These are phyloP conservation scores for Piromyces finnis DNA, from an alignment of 192 early-diverging fungal species.

Conservation along the genomic window DNA sequence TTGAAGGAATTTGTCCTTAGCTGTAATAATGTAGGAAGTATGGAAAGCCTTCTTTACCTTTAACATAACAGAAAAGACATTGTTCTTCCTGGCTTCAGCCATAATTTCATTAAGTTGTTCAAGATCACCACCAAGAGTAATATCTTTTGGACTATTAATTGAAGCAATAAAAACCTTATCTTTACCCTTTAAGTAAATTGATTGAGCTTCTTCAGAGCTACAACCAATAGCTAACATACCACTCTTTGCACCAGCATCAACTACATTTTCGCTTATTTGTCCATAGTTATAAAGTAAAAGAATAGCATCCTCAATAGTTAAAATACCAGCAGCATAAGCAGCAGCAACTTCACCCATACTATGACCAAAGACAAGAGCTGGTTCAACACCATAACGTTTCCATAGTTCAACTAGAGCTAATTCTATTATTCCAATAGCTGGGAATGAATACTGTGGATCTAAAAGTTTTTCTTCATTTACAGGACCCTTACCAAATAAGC, in stretches of 20 bases:
- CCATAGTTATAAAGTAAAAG: slow-evolving; percentile 2
- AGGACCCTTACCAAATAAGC: background rate
- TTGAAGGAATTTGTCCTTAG: background rate
- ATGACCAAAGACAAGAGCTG: slow-evolving; percentile 7
- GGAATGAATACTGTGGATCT: background rate
- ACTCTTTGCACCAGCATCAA: slow-evolving; percentile 2
- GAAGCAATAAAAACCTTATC: slow-evolving; percentile 3
- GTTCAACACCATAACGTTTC: slow-evolving; percentile 4
- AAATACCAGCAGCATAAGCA: slow-evolving; percentile 9
- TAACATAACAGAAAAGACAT: slow-evolving; percentile 6
- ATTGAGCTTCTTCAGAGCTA: background rate
- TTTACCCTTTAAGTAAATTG: background rate
- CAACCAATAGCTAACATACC: slow-evolving; percentile 8
- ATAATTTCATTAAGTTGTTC: slow-evolving; percentile 4
- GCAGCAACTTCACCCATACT: slow-evolving; percentile 11
- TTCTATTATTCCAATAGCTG: background rate
- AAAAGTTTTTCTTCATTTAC: background rate
- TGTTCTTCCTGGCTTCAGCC: slow-evolving; percentile 1
- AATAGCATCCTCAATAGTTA: slow-evolving; percentile 5
- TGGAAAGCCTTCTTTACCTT: slow-evolving; percentile 12
- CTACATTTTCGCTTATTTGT: slow-evolving; percentile 6
- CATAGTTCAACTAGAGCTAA: slow-evolving; percentile 7
- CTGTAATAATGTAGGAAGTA: slow-evolving; percentile 4
- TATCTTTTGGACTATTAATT: slow-evolving; percentile 9
- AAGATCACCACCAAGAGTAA: slow-evolving; percentile 8